These are phyloP conservation scores for Kuraishia borneana DNA, from an alignment of 805 yeast species.

Conservation along the genomic window DNA sequence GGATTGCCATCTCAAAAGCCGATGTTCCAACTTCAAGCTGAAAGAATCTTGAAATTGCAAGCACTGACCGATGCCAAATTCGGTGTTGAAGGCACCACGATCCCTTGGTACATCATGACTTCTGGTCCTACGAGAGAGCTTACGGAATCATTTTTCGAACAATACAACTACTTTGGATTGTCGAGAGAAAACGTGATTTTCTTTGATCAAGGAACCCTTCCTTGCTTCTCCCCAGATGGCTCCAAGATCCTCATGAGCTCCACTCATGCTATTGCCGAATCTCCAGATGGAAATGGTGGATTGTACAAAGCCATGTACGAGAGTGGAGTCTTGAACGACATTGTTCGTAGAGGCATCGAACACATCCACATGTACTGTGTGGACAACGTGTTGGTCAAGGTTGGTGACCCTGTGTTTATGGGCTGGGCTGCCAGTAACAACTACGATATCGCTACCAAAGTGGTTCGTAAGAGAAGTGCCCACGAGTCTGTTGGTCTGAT, in stretches of 20 bases:
- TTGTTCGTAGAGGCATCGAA: constrained; percentile 55
- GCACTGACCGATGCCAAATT: constrained; percentile 29
- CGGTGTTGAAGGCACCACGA: constrained; percentile 13
- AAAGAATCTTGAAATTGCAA: constrained; percentile 60
- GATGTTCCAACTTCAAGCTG: constrained; percentile 88
- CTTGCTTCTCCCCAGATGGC: constrained; percentile 73
- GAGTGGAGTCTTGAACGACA: constrained; percentile 57
- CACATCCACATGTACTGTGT: constrained; percentile 97
- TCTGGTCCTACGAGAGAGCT: constrained; percentile 72
- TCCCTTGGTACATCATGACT: constrained; percentile 93
- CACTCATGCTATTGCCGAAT: constrained; percentile 48
- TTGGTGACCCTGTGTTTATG: constrained; percentile 84
- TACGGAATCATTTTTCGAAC: constrained; percentile 61
- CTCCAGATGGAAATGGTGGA: constrained; percentile 99
- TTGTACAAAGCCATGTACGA: constrained; percentile 71
- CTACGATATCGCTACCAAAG: constrained; percentile 82
- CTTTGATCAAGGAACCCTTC: constrained; percentile 92
- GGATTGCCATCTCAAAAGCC: constrained; percentile 77
- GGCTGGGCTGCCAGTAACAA: constrained; percentile 69
- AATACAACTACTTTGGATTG: constrained; percentile 65
- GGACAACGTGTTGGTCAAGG: constrained; percentile 83
- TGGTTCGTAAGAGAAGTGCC: constrained; percentile 85
- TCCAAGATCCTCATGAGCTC: constrained; percentile 53
- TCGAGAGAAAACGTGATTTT: constrained; percentile 47
- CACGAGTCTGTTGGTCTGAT: constrained; percentile 86